Evolutionary conservation across 306 rosid species (phyloP), one percentile per base, ranked within the genome.

Genomic region (Citrullus colocynthis): DNA sequence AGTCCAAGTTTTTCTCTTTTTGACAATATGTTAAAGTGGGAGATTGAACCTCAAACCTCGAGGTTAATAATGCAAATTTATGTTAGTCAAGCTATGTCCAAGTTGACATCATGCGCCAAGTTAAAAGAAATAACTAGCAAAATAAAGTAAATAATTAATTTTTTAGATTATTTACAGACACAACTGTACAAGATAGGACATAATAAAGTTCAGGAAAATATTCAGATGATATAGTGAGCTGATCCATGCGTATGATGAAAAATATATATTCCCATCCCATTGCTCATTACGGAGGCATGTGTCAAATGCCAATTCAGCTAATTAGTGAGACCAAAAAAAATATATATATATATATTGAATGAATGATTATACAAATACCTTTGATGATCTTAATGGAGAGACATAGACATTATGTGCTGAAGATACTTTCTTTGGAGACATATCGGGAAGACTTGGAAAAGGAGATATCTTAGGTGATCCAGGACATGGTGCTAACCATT

Each of bases 381-480:
- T 96, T 11, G 99, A 93, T 11, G 98, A 88, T 74, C 99, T 87
- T 85, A 96, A 84, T 44, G 99, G 99, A 73, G 99, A 96, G 58
- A 96, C 99, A 12, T 96, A 96, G 11, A 96, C 99, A 74, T 96
- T 96, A 83, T 90, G 99, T 36, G 90, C 75, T 15, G 99, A 93
- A 74, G 99, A 96, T 30, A 96, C 98, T 83, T 96, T 96, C 86
- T 96, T 96, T 3, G 99, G 99, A 7, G 99, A 96, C 99, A 96
- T 96, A 83, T 96, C 99, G 18, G 99, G 99, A 77, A 96, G 96
- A 82, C 88, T 91, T 56, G 97, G 98, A 80, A 96, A 96, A 76
- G 93, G 82, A 36, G 99, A 89, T 80, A 91, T 85, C 82, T 93
- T 91, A 17, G 99, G 99, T 45, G 99, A 96, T 60, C 93, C 97